Evolutionary conservation across 306 rosid species (phyloP).

Genomic region (Cyamopsis tetragonoloba): DNA sequence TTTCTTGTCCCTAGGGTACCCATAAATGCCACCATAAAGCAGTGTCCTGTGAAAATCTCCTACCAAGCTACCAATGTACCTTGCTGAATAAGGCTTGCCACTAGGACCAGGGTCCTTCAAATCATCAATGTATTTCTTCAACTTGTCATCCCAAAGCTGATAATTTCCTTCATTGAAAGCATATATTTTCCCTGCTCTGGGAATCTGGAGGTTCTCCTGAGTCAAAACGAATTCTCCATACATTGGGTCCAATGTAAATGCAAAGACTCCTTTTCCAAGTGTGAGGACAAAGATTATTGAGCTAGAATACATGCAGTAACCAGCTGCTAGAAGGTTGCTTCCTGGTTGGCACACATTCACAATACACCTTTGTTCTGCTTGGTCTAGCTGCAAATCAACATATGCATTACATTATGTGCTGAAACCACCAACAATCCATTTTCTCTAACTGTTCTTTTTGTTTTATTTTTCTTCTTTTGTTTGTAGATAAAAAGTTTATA

Average conservation of each 20-base stretch:
- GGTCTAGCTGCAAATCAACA: conserved; percentile 58
- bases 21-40: conserved; percentile 92
- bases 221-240: conserved; percentile 91
- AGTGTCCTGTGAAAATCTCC: conserved; percentile 93
- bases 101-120: conserved; percentile 94
- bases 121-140: conserved; percentile 86
- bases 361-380: conserved; percentile 54
- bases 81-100: conserved; percentile 89
- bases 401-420: background rate
- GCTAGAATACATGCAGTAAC: conserved; percentile 99
- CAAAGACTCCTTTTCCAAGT: conserved; percentile 79
- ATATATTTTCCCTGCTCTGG: conserved; percentile 84
- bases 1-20: conserved; percentile 90
- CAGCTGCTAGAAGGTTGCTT: conserved; percentile 94
- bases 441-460: background rate
- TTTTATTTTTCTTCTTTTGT: background rate
- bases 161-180: conserved; percentile 98
- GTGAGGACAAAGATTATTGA: conserved; percentile 88
- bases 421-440: background rate
- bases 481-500: background rate
- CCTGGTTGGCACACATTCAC: conserved; percentile 98
- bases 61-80: conserved; percentile 93
- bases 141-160: conserved; percentile 84
- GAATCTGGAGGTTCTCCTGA: conserved; percentile 75
- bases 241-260: conserved; percentile 80